A percentile compares a stretch with the other conserved stretches of the same genome.
Evolutionary conservation across 768 basidiomycete genomes (phyloP).

Genomic region (Podaxis sp.): DNA sequence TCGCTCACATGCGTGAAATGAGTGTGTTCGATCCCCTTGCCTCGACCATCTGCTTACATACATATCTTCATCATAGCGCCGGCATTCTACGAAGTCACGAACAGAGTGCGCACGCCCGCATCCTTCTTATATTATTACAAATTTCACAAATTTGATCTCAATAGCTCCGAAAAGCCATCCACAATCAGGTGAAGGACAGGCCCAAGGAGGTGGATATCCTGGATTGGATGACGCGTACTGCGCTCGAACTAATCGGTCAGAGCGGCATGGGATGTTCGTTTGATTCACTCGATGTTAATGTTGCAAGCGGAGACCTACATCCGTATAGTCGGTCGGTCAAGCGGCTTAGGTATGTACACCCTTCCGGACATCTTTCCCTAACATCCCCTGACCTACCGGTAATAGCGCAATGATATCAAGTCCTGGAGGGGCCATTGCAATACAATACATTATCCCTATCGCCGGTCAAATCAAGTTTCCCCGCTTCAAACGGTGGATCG

Average conservation of each 20-base stretch:
- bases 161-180: constrained; percentile 28
- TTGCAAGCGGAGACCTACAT: constrained; percentile 21
- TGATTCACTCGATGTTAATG: constrained; percentile 34
- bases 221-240: constrained; percentile 40
- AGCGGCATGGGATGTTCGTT: constrained; percentile 46
- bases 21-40: constrained; percentile 15
- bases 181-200: constrained; percentile 25
- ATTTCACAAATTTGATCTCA: no score
- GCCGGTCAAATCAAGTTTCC: constrained; percentile 26
- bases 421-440: no score
- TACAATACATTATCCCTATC: constrained; percentile 13
- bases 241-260: constrained; percentile 51
- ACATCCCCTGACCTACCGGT: no score
- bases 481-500: constrained; percentile 32
- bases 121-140: no score
- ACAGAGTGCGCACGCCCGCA: constrained; percentile 21
- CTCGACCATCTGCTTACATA: background rate
- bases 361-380: background rate
- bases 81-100: constrained; percentile 31
- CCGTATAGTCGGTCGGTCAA: constrained; percentile 30
- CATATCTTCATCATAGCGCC: constrained; percentile 25
- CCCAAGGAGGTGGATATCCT: constrained; percentile 33
- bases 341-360: constrained; percentile 26
- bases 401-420: no score
- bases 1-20: constrained; percentile 38